Conservation (phyloP, 768 basidiomycete genomes). For the Phylloporus arenicola region DNA sequence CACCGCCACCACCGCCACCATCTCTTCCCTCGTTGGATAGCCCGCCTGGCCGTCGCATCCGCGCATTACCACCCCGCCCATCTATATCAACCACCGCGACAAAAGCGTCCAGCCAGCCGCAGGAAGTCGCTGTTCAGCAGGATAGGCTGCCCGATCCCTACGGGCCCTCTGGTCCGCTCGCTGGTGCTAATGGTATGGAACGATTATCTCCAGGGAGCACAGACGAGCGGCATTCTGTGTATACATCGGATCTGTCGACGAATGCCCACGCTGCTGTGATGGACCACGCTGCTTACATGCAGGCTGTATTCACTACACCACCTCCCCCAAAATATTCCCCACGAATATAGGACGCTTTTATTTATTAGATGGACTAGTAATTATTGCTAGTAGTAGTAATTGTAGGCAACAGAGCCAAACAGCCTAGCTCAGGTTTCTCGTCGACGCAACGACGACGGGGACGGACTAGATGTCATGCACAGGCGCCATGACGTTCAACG, state of each 20-base stretch:
- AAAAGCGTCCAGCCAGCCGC: background rate
- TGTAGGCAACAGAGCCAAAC: slow-evolving; percentile 28
- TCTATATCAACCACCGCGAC: background rate
- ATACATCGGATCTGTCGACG: slow-evolving; percentile 23
- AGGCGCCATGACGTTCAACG: slow-evolving; percentile 61
- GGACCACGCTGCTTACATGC: slow-evolving; percentile 26
- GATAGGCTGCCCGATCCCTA: slow-evolving; percentile 5
- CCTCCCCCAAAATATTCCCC: slow-evolving; percentile 3
- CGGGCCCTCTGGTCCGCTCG: background rate
- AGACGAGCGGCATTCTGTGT: slow-evolving; percentile 13
- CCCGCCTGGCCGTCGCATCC: slow-evolving; percentile 15
- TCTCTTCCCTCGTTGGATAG: slow-evolving; percentile 7
- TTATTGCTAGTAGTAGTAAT: background rate
- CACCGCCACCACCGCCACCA: slow-evolving; percentile 10
- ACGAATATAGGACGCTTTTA: slow-evolving; percentile 3
- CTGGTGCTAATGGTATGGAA: background rate
- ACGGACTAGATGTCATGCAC: slow-evolving; percentile 46
- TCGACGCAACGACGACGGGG: slow-evolving; percentile 14
- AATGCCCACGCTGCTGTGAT: slow-evolving; percentile 26
- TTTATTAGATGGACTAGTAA: background rate
- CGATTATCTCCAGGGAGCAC: slow-evolving; percentile 9
- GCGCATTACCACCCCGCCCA: slow-evolving; percentile 30
- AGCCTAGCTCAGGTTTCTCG: slow-evolving; percentile 4
- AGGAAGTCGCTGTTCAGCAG: background rate
- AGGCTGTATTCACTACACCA: slow-evolving; percentile 12